Base-by-base conservation (phyloP, 257 asterid species). In the Forsythia viridissima region DNA sequence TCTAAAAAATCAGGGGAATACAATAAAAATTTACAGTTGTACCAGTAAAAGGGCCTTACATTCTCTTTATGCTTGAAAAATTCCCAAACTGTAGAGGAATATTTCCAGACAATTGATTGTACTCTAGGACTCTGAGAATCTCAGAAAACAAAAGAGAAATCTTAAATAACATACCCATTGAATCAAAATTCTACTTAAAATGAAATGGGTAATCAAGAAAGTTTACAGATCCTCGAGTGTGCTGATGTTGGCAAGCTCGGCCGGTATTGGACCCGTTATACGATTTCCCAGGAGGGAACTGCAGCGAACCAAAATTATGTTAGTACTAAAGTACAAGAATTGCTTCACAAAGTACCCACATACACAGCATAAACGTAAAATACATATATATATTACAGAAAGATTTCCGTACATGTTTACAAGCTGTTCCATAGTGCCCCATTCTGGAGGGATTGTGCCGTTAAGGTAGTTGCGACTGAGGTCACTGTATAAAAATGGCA, bases 11-110 rank as follows among this genome's bases (percentile, higher is more conserved):
- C 24, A 24, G 24, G 24, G 24, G 24, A 24, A 24, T 24, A 24
- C 24, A 24, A 24, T n/a, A n/a, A n/a, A n/a, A 24, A 24, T 0
- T 24, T 24, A 24, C 24, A 24, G 24, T 24, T 24, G 24, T 24
- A 24, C 41, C 34, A 57, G 71, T 65, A n/a, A 2, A 76, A 79
- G 71, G 59, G 68, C 18, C 93, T 83, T 76, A 92, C 96, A 92
- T 4, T 83, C 79, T 89, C 71, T 76, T 72, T 21, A 89, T 55
- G 69, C 43, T 76, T 65, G 80, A 76, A 88, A 86, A 75, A 24
- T 84, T 74, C 37, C 96, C 97, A 34, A 90, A 46, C 84, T 89
- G 90, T 6, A 88, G 93, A 87, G 97, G 97, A 75, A 90, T 88
- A 76, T 84, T 6, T 61, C 96, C 96, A 51, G 90, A 77, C 80